Conservation (phyloP, 2,329 filamentous ascomycete species). For the Arthrobotrys iridis region DNA sequence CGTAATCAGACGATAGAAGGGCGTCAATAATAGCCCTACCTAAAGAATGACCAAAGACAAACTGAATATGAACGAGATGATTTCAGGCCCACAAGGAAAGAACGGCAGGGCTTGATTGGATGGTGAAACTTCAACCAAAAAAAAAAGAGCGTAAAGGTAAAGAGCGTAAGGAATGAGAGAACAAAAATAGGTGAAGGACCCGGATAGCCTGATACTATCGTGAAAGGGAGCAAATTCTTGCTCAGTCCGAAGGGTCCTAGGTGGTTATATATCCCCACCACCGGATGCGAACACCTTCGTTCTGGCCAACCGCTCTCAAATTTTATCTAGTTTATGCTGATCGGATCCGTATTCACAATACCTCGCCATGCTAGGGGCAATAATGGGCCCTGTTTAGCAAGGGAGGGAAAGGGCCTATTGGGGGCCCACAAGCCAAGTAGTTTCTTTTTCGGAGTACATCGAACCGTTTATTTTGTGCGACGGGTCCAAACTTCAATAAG, state of each 20-base stretch:
- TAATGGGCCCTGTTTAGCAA: neutral
- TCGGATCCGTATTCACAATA: constrained; percentile 20
- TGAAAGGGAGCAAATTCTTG: constrained; percentile 16
- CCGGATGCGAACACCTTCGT: constrained; percentile 21
- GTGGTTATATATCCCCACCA: constrained; percentile 40
- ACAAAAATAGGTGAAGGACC: constrained; percentile 1
- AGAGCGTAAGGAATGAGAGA: neutral
- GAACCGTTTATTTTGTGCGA: too few relatives aligned
- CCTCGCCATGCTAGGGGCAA: neutral
- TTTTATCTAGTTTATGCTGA: neutral
- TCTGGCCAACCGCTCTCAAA: constrained; percentile 12
- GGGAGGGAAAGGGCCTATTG: too few relatives aligned
- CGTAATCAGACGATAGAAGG: neutral
- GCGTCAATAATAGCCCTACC: neutral
- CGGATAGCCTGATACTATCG: constrained; percentile 31
- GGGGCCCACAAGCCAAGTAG: neutral
- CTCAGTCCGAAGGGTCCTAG: constrained; percentile 2
- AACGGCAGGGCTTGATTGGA: neutral
- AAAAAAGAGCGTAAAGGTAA: constrained; percentile 6
- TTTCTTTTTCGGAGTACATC: too few relatives aligned
- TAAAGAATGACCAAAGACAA: neutral
- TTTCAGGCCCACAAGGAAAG: neutral
- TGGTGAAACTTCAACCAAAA: neutral
- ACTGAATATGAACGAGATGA: neutral
- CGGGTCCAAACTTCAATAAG: constrained; percentile 1